A percentile compares a stretch with the other conserved stretches of the same genome.
phyloP scores from a whole-genome alignment of 164 flowering plant species.

The Protea cynaroides region DNA sequence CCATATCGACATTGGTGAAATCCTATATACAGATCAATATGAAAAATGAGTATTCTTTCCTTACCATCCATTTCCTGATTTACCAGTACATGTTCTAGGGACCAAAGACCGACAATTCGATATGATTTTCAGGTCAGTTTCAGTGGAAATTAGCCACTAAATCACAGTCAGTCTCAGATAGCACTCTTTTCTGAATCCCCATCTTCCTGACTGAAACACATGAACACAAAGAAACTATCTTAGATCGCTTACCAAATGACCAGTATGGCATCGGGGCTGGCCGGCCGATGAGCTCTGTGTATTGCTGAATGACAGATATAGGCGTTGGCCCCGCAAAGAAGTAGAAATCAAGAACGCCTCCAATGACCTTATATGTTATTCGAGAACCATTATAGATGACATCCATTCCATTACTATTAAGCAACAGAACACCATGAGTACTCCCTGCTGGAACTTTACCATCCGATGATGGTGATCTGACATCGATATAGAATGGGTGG shows the following conservation, averaged over 20 bases:
- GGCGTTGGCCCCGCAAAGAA: slow-evolving; percentile 33
- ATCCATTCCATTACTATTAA: slow-evolving; percentile 39
- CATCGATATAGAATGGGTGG: slow-evolving; percentile 79
- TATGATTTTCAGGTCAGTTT: no score
- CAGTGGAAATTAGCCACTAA: no score
- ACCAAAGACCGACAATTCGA: no score
- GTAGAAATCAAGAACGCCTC: slow-evolving; percentile 35
- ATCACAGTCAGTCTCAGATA: no score
- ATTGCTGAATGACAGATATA: slow-evolving; percentile 25
- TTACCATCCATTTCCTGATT: no score
- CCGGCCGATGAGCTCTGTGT: slow-evolving; percentile 32
- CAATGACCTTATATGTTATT: slow-evolving; percentile 29
- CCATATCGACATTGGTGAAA: no score
- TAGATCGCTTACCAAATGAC: slow-evolving; percentile 14
- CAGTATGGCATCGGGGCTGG: slow-evolving; percentile 43
- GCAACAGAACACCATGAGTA: slow-evolving; percentile 49
- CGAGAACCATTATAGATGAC: slow-evolving; percentile 18
- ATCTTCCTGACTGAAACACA: no score
- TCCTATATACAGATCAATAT: slow-evolving; percentile 29
- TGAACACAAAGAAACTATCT: no score
- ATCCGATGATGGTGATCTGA: slow-evolving; percentile 30
- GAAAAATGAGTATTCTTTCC: neutral
- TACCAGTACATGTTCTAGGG: no score
- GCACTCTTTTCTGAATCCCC: no score
- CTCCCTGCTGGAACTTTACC: slow-evolving; percentile 21